Evolutionary conservation across 169 alveolate genomes (phyloP).

Genomic region (Sarcocystis neurona): DNA sequence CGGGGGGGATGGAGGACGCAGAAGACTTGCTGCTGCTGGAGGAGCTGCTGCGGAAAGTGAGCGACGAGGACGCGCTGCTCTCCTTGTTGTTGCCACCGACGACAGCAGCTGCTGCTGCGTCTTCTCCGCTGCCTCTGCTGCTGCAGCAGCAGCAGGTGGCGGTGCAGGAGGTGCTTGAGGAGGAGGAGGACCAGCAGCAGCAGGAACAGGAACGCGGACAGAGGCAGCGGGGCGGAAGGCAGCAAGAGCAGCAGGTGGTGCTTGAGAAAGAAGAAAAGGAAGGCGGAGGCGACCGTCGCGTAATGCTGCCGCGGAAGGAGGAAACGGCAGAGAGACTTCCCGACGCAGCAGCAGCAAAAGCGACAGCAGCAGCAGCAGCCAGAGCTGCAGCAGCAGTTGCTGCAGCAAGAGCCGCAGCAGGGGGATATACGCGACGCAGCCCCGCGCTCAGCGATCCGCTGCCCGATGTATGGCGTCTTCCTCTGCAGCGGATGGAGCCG

Average conservation of each 20-base stretch:
- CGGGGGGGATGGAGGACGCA: too few relatives aligned
- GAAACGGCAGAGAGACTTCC: neutral
- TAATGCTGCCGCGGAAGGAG: neutral
- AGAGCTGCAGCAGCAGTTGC: neutral
- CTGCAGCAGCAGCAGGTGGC: neutral
- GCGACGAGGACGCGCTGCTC: neutral
- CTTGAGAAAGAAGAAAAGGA: neutral
- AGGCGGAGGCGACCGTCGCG: neutral
- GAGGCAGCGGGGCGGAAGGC: neutral
- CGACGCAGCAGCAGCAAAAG: neutral
- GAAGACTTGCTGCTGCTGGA: neutral
- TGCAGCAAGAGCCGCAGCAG: neutral
- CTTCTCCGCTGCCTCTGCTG: neutral
- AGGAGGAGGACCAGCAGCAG: neutral
- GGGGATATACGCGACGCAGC: neutral
- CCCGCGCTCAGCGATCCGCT: slow-evolving; percentile 2
- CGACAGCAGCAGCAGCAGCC: neutral
- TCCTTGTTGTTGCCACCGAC: neutral
- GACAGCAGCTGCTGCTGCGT: neutral
- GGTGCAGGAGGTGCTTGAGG: neutral
- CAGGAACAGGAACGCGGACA: neutral
- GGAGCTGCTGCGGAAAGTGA: too few relatives aligned
- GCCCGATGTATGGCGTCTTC: slow-evolving; percentile 16
- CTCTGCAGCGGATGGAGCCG: slow-evolving; percentile 12
- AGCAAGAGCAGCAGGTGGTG: neutral